Base-by-base conservation (phyloP, 495 filamentous ascomycete genomes). In the Trichoderma reesei region DNA sequence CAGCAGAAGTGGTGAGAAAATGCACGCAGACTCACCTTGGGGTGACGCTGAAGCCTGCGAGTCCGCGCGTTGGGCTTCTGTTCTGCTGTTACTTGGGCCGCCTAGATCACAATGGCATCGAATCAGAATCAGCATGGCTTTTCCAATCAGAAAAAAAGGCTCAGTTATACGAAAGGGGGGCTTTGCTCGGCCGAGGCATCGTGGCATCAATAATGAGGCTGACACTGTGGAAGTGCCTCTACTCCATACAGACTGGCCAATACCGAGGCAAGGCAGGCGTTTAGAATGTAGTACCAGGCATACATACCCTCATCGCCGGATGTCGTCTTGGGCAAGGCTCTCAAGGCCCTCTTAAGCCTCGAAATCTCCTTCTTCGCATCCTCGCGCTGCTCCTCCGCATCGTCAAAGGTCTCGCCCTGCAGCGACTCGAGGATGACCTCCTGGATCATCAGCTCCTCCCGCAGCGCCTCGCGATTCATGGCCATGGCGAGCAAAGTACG, bases 381-480 rank as follows among this genome's bases (percentile, higher is more conserved):
- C 8, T 61, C 39, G 3, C 59, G 59, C 39, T 70, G 63, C 11
- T 59, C 64, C 13, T 61, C 64, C 26, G 66, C 68, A 13, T 62
- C 62, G 34, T 70, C 64, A n/a, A 36, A 13, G 1, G 66, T 65
- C 7, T 66, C 63, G 60, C 77, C 72, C 18, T 76, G 69, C 31
- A 80, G 66, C 14, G 75, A 76, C 41, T 70, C 60, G n/a, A 80
- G 68, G 39, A 80, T 71, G 13, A 72, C 76, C 39, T 71, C 66
- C 18, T 80, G 69, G n/a, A 79, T 68, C 33, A 71, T 64, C 31
- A 79, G 63, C 39, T 79, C 76, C 9, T 75, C 73, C 20, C 69
- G 44, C 37, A 79, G 31, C 5, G 73, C 71, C 59, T 70, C 67
- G 10, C 46, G 51, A 31, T 59, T n/a, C 61, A 63, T 63, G 26